phyloP scores from a whole-genome alignment of 768 basidiomycete species.

The Candolleomyces eurysporus region DNA sequence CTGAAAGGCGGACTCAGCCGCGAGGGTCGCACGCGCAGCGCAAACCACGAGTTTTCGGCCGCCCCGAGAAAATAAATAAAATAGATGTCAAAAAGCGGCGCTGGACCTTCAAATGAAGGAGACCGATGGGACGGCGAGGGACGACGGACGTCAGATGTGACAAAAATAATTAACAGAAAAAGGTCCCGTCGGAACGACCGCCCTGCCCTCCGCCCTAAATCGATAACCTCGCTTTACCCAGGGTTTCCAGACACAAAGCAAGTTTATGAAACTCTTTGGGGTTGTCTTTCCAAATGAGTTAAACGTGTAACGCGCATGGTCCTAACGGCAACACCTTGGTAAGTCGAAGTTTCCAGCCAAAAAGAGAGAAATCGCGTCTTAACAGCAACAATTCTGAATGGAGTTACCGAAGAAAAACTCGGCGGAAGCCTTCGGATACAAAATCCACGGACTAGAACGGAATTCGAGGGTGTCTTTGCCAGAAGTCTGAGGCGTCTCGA shows the following conservation, averaged over 20 bases:
- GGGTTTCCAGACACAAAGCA: too few relatives aligned
- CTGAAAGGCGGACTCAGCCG: too few relatives aligned
- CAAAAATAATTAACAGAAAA: background rate
- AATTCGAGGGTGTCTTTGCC: background rate
- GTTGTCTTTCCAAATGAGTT: too few relatives aligned
- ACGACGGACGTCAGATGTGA: slow-evolving; percentile 6
- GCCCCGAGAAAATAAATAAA: too few relatives aligned
- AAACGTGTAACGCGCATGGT: too few relatives aligned
- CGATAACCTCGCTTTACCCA: too few relatives aligned
- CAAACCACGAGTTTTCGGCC: too few relatives aligned
- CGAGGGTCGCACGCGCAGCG: too few relatives aligned
- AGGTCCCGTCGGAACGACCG: background rate
- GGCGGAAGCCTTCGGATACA: background rate
- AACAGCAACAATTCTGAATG: background rate
- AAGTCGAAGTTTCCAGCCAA: too few relatives aligned
- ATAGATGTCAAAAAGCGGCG: background rate
- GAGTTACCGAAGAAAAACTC: background rate
- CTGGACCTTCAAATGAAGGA: background rate
- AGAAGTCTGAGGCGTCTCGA: background rate
- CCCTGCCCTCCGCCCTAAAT: too few relatives aligned
- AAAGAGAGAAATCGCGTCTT: background rate
- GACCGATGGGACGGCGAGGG: background rate
- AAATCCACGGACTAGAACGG: background rate
- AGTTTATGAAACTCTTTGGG: too few relatives aligned
- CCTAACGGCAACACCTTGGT: too few relatives aligned